Base-by-base conservation (phyloP, 176 grass and related monocot species). In the Cenchrus purpureus region DNA sequence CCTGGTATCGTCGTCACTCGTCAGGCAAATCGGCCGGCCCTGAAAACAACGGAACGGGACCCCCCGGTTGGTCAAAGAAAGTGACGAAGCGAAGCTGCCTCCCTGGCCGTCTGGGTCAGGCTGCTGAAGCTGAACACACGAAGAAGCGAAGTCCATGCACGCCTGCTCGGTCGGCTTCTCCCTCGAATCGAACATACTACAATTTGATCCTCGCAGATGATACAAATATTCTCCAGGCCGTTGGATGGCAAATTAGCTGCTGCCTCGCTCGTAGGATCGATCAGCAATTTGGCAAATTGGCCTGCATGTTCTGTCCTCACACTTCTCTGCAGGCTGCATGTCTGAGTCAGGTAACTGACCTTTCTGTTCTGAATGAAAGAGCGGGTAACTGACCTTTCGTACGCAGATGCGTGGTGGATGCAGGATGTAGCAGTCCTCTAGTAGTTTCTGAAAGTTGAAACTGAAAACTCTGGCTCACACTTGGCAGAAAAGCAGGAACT, bases 121-220 rank as follows among this genome's bases (percentile, higher is more conserved):
- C 12, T 17, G 8, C 28, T 25, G 48, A 51, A 62, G 6, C 28
- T 25, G 48, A 51, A 62, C 37, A 37, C 6, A 10, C 22, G 1
- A 34, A 3, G 67, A 73, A 48, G 85, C 78, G 28, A 68, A 68
- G 78, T 87, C 78, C 58, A 74, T 5, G 62, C 85, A 68, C 78
- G 69, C 6, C 4, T 22, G 62, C 62, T 51, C 44, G 44, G 44
- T 8, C n/a, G 31, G 31, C 31, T 60, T 10, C n/a, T 8, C 58
- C 58, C 4, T 61, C 31, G 31, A 32, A 32, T 32, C 31, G n/a
- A 11, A 25, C 58, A 4, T 2, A 8, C 6, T 32, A 2, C 31
- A 1, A 20, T 49, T 49, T 58, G 56, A 8, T 8, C 19, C 17
- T 65, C 12, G 49, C 45, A 11, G 70, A 53, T 53, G 71, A 15